Evolutionary conservation across 495 filamentous ascomycete species (phyloP).

Genomic region (Astrocystis sublimbata): DNA sequence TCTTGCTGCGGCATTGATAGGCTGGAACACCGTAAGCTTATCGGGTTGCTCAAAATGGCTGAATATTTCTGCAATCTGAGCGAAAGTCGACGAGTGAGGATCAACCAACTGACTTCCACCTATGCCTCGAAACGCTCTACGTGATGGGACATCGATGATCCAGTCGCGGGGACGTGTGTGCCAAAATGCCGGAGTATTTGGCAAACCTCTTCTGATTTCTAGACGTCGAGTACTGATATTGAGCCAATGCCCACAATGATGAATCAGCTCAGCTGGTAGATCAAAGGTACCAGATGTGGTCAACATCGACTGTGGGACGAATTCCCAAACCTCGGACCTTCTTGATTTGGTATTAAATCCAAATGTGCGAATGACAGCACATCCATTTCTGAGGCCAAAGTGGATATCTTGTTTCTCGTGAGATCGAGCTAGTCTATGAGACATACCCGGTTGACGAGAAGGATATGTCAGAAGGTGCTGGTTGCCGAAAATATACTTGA

Average conservation of each 20-base stretch:
- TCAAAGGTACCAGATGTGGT: constrained; percentile 33
- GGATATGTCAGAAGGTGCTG: constrained; percentile 49
- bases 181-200: constrained; percentile 42
- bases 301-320: constrained; percentile 38
- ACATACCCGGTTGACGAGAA: constrained; percentile 49
- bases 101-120: constrained; percentile 25
- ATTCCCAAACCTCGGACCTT: constrained; percentile 28
- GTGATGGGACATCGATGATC: constrained; percentile 29
- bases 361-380: constrained; percentile 42
- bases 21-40: constrained; percentile 41
- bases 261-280: constrained; percentile 51
- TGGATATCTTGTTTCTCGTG: constrained; percentile 45
- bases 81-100: constrained; percentile 30
- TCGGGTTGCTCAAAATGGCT: constrained; percentile 35
- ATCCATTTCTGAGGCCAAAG: constrained; percentile 44
- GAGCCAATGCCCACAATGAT: constrained; percentile 62
- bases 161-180: constrained; percentile 27
- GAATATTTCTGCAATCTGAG: constrained; percentile 37
- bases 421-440: constrained; percentile 36
- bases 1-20: constrained; percentile 19
- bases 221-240: constrained; percentile 45
- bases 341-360: background rate
- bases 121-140: constrained; percentile 23
- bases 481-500: constrained; percentile 53
- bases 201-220: constrained; percentile 49